Evolutionary conservation across 306 rosid species (phyloP), one percentile per base, ranked within the genome.

Genomic region (Vachellia collinsii): DNA sequence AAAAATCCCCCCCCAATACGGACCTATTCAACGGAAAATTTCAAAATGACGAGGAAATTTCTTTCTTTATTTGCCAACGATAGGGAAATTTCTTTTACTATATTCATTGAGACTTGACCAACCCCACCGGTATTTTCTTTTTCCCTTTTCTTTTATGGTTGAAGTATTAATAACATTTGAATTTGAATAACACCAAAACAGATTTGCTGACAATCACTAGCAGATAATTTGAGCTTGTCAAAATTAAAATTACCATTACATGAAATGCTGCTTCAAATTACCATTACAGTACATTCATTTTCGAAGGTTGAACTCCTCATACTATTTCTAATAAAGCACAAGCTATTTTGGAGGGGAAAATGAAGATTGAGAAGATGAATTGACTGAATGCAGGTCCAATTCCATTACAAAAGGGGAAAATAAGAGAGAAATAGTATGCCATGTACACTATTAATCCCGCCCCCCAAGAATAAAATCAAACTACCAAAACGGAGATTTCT

Each of bases 401-500:
- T 76, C 68, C 84, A 79, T 72, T 88, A 84, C 83, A 82, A 6
- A 48, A 19, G 41, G 22, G 41, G n/a, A n/a, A 12, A 29, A 6
- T 42, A 12, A 11, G 61, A 65, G 46, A 79, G 56, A 70, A 75
- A 75, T 82, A 82, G 79, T 82, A 43, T 69, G 77, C 67, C 77
- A 80, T 68, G 81, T 83, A 83, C 71, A 77, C 82, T 80, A 80
- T 79, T 83, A 70, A 84, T 64, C 72, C 84, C 72, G 77, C 76
- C 77, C 82, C 83, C 25, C 86, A 90, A 87, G 90, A 86, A 92
- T 85, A 85, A 80, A 77, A 86, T 50, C 75, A 84, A 79, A 83
- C 82, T 86, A 87, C 85, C 90, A 87, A 87, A 81, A 83, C 70
- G 90, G 85, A 77, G 89, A 86, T 84, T 83, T 89, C 85, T 80